Percentiles rank a stretch among this genome's conserved stretches.
phyloP scores from a whole-genome alignment of 2,329 filamentous ascomycete genomes.

The Blumeria graminis region DNA sequence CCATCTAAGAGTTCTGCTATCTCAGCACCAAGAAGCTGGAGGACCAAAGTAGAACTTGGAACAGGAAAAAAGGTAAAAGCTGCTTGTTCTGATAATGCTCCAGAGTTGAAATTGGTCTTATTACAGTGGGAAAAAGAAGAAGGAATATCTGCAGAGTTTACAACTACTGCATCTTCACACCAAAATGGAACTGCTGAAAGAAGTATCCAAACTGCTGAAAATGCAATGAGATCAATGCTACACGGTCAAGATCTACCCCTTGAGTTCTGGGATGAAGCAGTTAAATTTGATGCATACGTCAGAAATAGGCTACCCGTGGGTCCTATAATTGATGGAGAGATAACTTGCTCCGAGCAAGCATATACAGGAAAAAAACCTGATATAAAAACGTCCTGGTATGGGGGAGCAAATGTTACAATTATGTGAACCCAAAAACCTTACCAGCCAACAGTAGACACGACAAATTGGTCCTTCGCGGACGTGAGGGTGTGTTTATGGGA shows the following conservation, averaged over 20 bases:
- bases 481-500: too few species aligned
- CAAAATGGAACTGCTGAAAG: slow-evolving; percentile 1
- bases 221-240: neutral
- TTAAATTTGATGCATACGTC: neutral
- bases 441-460: neutral
- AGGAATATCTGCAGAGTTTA: neutral
- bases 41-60: neutral
- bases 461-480: neutral
- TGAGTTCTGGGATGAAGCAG: neutral
- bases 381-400: neutral
- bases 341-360: neutral
- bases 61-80: neutral
- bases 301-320: neutral
- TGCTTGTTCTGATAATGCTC: neutral
- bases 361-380: neutral
- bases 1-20: neutral
- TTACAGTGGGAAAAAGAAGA: neutral
- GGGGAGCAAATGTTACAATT: neutral
- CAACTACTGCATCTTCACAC: neutral
- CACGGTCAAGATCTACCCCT: neutral
- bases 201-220: too few species aligned
- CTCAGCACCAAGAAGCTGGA: neutral
- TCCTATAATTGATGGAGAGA: neutral
- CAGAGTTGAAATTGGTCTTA: neutral
- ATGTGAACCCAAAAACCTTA: neutral